Evolutionary conservation across 805 yeast species (phyloP), one percentile per base, ranked within the genome.

Genomic region (Candida tibetensis): DNA sequence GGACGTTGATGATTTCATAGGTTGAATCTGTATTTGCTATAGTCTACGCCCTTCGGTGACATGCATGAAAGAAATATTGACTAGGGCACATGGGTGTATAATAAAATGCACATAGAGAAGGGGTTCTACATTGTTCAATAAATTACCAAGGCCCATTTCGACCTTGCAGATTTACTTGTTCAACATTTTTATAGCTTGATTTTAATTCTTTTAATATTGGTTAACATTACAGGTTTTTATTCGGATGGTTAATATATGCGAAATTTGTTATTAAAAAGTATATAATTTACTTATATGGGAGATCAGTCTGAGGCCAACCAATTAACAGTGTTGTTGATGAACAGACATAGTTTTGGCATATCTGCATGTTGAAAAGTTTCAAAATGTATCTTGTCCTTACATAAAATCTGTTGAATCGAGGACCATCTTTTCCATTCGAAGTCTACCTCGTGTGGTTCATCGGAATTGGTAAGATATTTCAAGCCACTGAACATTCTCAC

Each of bases 361-460:
- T 34, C 21, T 4, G 31, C 30, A 17, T 34, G n/a, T 8, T 34
- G 23, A n/a, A 16, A 34, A 10, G 23, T 34, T 3, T 18, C 19
- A 14, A 36, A 36, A 3, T 22, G 3, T 10, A 36, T 15, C 22
- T 34, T 17, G 12, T 34, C 30, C 14, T 23, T 19, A 13, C 39
- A 36, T 17, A 36, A 23, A 15, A 30, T 30, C n/a, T 22, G 21
- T 21, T 35, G n/a, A 4, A 35, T 35, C 14, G 16, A 7, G 5
- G 34, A 13, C 39, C 39, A 36, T 17, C 39, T 30, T 23, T 16
- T 29, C 29, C 21, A 36, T 25, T 36, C 39, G 26, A 36, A 36
- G 15, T 36, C 39, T 4, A 30, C 30, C 13, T 30, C 25, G n/a
- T 18, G 32, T 6, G 23, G 32, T 15, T 34, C n/a, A 16, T 32